Base-by-base conservation (phyloP, 2,329 filamentous ascomycete genomes). In the Cladosporium sp. region DNA sequence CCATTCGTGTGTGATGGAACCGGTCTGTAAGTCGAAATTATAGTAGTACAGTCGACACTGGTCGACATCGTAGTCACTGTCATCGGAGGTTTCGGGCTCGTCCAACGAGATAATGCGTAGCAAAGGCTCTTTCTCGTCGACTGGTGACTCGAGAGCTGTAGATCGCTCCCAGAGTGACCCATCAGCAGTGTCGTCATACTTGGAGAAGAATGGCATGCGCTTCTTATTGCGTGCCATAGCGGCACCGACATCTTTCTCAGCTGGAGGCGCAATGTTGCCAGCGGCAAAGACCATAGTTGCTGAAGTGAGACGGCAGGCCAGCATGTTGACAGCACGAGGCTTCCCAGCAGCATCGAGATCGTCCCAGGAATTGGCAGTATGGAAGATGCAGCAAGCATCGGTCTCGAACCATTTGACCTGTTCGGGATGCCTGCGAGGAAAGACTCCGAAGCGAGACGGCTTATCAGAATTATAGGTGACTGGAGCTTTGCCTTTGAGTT, bases 41-140 rank as follows among this genome's bases (percentile, higher is more conserved):
- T 88, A 89, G 65, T 88, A 88, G 69, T 89, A 89, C 0, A 90
- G 75, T 4, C 86, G 79, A 59, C 86, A 89, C 68, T 89, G 84
- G 45, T 87, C 83, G 61, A 84, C 80, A 60, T 88, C 84, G 1
- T 71, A 70, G 35, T 59, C 44, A 4, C 64, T 63, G 7, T 60
- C 58, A 25, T 51, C 32, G 22, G 47, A 57, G 13, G 58, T 52
- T 35, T 57, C 25, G 7, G 57, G 39, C 2, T 58, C 42, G 19
- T 58, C 44, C 5, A 45, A 40, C 3, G 58, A 48, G 7, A 58
- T 48, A 20, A 65, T 52, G 6, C 57, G 60, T 3, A 69, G 58
- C 9, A 69, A 58, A 2, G 66, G 62, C 25, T 68, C 64, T 42
- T 67, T 66, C 54, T 73, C 69, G 8, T 68, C 62, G 25, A 39